Conservation (phyloP, 148 eudicot species). For the Talinum fruticosum region DNA sequence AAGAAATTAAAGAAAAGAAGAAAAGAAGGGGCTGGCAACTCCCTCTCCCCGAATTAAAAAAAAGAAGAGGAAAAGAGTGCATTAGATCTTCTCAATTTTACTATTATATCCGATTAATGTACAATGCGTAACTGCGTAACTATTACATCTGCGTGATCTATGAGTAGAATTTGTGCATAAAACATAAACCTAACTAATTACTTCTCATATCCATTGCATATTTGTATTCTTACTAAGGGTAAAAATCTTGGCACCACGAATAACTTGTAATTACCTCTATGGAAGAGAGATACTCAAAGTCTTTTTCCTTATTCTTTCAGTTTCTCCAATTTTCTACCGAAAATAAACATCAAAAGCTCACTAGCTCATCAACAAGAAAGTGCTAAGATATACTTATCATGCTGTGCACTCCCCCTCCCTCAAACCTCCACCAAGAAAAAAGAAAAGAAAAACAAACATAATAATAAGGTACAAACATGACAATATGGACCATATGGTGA, state of each 20-base stretch:
- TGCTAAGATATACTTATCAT: no score
- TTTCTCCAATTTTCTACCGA: slow-evolving; percentile 79
- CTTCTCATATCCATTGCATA: background rate
- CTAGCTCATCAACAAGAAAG: background rate
- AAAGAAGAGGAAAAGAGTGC: background rate
- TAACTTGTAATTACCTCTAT: slow-evolving; percentile 64
- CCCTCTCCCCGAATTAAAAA: background rate
- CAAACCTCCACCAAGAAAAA: no score
- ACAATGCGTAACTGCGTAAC: slow-evolving; percentile 89
- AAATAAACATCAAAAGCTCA: slow-evolving; percentile 16
- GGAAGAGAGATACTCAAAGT: slow-evolving; percentile 89
- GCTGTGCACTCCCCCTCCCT: no score
- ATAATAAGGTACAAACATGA: no score
- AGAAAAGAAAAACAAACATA: no score
- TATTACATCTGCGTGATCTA: slow-evolving; percentile 95
- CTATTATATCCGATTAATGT: background rate
- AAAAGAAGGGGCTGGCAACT: background rate
- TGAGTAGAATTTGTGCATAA: slow-evolving; percentile 58
- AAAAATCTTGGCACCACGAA: slow-evolving; percentile 7
- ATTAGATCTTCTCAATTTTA: slow-evolving; percentile 13
- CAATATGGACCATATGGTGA: no score
- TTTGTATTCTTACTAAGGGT: background rate
- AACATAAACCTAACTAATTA: background rate
- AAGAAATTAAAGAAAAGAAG: background rate
- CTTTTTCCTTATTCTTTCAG: slow-evolving; percentile 67